These are phyloP conservation scores for Phytopythium cucurbitacearum DNA, from an alignment of 352 stramenopile genomes.

Conservation along the genomic window DNA sequence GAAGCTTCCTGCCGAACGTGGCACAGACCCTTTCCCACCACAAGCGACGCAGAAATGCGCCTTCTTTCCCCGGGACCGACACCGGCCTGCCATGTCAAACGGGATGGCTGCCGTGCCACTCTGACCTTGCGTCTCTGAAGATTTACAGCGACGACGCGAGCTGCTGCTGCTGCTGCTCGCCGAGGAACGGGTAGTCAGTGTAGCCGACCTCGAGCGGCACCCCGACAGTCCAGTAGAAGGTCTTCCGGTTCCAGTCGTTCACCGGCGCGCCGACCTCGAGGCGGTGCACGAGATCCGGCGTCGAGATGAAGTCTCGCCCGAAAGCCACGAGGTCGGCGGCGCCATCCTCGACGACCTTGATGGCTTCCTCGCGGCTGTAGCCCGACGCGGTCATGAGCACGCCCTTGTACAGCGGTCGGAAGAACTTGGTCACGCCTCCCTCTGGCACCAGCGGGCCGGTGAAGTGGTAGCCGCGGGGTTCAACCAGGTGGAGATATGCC, in stretches of 20 bases:
- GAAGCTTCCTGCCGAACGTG: too few species aligned
- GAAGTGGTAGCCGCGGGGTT: constrained; percentile 26
- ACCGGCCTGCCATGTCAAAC: too few species aligned
- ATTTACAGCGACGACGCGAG: background rate
- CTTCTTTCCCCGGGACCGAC: too few species aligned
- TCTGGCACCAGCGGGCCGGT: constrained; percentile 15
- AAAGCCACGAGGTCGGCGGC: constrained; percentile 36
- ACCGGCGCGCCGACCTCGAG: constrained; percentile 22
- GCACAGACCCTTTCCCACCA: too few species aligned
- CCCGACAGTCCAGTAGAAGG: constrained; percentile 20
- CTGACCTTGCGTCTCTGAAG: background rate
- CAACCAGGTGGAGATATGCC: constrained; percentile 41
- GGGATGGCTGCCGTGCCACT: too few species aligned
- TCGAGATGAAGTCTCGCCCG: constrained; percentile 46
- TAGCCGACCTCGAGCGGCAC: constrained; percentile 20
- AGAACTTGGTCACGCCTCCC: constrained; percentile 29
- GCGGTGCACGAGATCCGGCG: constrained; percentile 36
- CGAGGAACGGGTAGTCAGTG: constrained; percentile 24
- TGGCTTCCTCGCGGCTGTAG: constrained; percentile 22
- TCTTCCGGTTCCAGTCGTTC: constrained; percentile 19
- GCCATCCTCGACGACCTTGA: constrained; percentile 25
- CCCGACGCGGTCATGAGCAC: constrained; percentile 32
- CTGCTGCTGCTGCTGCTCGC: constrained; percentile 4
- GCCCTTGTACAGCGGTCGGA: constrained; percentile 35
- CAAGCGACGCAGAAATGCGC: too few species aligned